Base-by-base conservation (phyloP, 495 filamentous ascomycete genomes). In the Aspergillus indologenus region DNA sequence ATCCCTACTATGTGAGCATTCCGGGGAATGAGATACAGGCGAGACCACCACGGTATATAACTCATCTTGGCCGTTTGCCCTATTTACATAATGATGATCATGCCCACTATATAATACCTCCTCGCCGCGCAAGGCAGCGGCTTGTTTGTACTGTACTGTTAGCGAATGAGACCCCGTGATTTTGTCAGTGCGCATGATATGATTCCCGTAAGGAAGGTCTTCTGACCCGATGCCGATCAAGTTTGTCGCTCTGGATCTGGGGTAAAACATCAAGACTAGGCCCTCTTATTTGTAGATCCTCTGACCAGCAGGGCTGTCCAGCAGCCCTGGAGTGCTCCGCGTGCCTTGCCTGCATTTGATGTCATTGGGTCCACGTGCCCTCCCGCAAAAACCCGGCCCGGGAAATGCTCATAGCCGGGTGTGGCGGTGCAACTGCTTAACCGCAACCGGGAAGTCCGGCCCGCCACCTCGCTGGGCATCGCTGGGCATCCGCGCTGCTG, bases 371-470 rank as follows among this genome's bases (percentile, higher is more conserved):
- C 57, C 59, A 48, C 53, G 31, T 34, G 21, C 24, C 29, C 56
- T 50, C 58, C 65, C 65, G 65, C 65, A 64, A 68, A 61, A 57
- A 68, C 58, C 65, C 65, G 65, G 34, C 31, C 22, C 53, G 59
- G 66, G 66, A 63, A 63, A 61, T 68, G 58, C 42, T 58, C 66
- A 64, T 65, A 65, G 17, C 63, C 61, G 66, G 55, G 17, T 54
- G 63, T 65, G 63, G 63, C 65, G 62, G 65, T 67, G 61, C 61
- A n/a, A 0, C n/a, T 53, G n/a, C 15, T 18, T 46, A 18, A 21
- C 21, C 49, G 24, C 29, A 48, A 34, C 43, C 61, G 56, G 60
- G 24, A 58, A 26, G 19, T 44, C 57, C 64, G 64, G 61, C 56
- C 61, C 61, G 64, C 43, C 20, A 54, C 52, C n/a, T n/a, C n/a